Base-by-base conservation (phyloP, 352 stramenopile genomes). In the Phytophthora macrochlamydospora region DNA sequence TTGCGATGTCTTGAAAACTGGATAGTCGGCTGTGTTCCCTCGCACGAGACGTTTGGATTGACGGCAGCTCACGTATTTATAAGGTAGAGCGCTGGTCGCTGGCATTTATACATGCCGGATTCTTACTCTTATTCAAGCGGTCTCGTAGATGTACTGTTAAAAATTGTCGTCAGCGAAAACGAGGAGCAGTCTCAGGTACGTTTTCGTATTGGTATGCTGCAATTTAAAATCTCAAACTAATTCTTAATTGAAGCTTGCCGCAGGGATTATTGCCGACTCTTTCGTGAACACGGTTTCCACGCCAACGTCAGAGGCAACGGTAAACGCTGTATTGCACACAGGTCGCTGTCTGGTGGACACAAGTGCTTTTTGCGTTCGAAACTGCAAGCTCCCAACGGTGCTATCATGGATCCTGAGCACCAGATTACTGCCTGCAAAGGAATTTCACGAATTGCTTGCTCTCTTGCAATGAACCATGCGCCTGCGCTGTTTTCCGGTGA, bases 1-100 rank as follows among this genome's bases (percentile, higher is more conserved):
- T 61, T 93, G 28, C 78, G 73, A 24, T 93, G 85, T 37, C 61
- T 93, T 7, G 83, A 91, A 61, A 78, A 65, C 18, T 93, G 85
- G 85, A 67, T 86, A 50, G 55, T 87, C 14, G 85, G 85, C 9
- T 89, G 78, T 51, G 60, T 93, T 38, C 63, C 80, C 0, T 62
- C 64, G 0, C 65, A 80, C 3, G 73, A 80, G 14, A 44, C 56
- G 2, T 91, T 91, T 78, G 82, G 82, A 14, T 59, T 91, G 28
- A 78, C 65, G 49, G 68, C 75, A 6, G 45, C 66, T 12, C 74
- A 83, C 37, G 40, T 90, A 30, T 75, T 79, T 31, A 42, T 65
- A 59, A 56, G 77, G 79, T 71, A 65, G 28, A 32, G 54, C 12
- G 14, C 24, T 5, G 18, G 37, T 29, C 18, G 18, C 18, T 24